phyloP scores from a whole-genome alignment of 768 basidiomycete genomes.

The Sarcodon aspratus region DNA sequence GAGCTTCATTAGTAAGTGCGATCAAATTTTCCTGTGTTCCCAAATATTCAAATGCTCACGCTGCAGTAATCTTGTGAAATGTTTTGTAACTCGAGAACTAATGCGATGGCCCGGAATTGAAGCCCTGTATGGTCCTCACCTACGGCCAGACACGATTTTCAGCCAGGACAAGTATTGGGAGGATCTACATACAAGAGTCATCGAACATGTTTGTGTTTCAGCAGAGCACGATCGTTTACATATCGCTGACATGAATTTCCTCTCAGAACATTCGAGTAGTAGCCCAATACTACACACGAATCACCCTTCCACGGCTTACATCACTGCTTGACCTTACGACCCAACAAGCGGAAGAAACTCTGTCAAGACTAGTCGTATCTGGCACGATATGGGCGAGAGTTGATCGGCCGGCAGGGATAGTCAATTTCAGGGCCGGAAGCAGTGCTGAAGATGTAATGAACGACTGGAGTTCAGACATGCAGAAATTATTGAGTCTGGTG shows the following conservation, averaged over 20 bases:
- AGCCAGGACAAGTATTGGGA: slow-evolving; percentile 77
- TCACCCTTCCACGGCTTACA: slow-evolving; percentile 74
- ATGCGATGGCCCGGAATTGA: slow-evolving; percentile 98
- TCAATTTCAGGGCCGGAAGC: slow-evolving; percentile 77
- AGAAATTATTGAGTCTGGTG: slow-evolving; percentile 77
- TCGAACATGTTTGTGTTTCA: slow-evolving; percentile 74
- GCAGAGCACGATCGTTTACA: neutral
- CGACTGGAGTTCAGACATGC: slow-evolving; percentile 96
- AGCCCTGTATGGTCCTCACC: slow-evolving; percentile 72
- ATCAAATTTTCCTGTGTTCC: neutral
- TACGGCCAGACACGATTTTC: slow-evolving; percentile 78
- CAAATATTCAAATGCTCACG: slow-evolving; percentile 7
- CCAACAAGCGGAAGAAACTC: slow-evolving; percentile 77
- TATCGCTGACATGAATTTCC: neutral
- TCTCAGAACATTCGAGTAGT: slow-evolving; percentile 90
- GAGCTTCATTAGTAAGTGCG: slow-evolving; percentile 70
- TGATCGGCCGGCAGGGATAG: slow-evolving; percentile 83
- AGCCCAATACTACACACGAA: slow-evolving; percentile 89
- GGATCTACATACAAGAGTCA: slow-evolving; percentile 88
- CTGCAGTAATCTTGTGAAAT: slow-evolving; percentile 85
- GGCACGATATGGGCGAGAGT: slow-evolving; percentile 90
- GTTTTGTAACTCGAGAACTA: slow-evolving; percentile 84
- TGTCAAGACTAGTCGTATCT: slow-evolving; percentile 83
- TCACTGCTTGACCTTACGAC: slow-evolving; percentile 77
- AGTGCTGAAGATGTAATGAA: slow-evolving; percentile 92